Evolutionary conservation across 345 rosid genomes (phyloP), one percentile per base, ranked within the genome.

Genomic region (Salix koriyanagi): DNA sequence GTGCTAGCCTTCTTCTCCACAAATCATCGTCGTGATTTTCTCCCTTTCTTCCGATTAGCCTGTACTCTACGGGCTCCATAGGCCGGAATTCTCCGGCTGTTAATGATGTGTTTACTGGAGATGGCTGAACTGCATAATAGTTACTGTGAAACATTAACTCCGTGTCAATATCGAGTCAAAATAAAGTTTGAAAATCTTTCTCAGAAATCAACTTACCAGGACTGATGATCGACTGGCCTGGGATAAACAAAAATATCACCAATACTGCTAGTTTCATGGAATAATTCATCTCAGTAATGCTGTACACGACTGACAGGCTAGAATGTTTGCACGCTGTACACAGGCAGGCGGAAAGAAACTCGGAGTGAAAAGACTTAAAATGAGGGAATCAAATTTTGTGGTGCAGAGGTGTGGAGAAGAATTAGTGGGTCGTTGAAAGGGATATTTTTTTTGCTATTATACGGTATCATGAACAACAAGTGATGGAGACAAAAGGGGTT

Each of bases 1-100:
- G 92, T 21, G 79, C 84, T 34, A 82, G 79, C 82, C 69, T 75
- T 69, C 87, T n/a, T 10, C 78, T 52, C 15, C 36, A 52, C 30
- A 25, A 13, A 70, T 46, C 73, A 70, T 28, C 67, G 15, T 9
- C 19, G 3, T 11, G 44, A 41, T 30, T 1, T 6, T 6, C 48
- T 66, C 62, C 62, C 62, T n/a, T 56, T n/a, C 62, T n/a, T 56
- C 62, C 65, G 7, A 34, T 12, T 52, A 34, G 9, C 72, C 64
- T 39, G 66, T 75, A 75, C 52, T 52, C 54, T 0, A 15, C 25
- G 7, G 52, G 65, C 39, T 76, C 67, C 26, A 13, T 39, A 34
- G 78, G 78, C 72, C 16, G 42, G 54, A 68, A 54, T 39, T 54
- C 73, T 28, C 34, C 50, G 23, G 23, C 62, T 15, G 46, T 8